Evolutionary conservation across 805 yeast genomes (phyloP), one percentile per base, ranked within the genome.

Genomic region (Saccharomyces eubayanus): DNA sequence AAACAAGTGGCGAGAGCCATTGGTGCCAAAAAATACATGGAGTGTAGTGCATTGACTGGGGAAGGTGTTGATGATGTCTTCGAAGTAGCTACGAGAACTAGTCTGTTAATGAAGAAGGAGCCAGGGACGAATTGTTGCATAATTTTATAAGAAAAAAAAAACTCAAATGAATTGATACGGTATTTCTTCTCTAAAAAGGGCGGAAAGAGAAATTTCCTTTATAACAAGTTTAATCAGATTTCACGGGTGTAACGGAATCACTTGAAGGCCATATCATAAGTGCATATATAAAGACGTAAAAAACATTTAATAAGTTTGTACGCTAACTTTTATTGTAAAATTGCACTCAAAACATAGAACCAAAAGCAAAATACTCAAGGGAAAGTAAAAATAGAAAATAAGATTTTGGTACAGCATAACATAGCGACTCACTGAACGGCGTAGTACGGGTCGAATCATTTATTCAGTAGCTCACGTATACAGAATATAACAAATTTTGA

Each of bases 1-100:
- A 85, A 84, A 59, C 75, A 74, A 49, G 86, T 84, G 28, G 96
- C 96, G 0, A 77, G 77, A 53, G 79, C 80, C 53, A 86, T 91
- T 43, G 96, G 96, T 4, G 97, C 97, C 1, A 83, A 85, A 58
- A 78, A 75, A 57, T 91, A 88, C 66, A 71, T 91, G 65, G 97
- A 91, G 64, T 89, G 97, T 65, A 87, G 96, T 49, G 89, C 97
- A 1, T 73, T 91, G 59, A 88, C 96, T 1, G 97, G 97, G 4
- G 96, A 89, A 66, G 96, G 96, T 11, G 97, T 91, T 24, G 97
- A 90, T 69, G 95, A 88, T 65, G 91, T 91, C 2, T 90, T 91
- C 68, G 97, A 91, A 70, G 81, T 82, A 50, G 97, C 97, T 14
- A 88, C 96, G 1, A 77, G 97, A 60, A 84, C 91, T 2, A 85